Evolutionary conservation across 164 flowering plant species (phyloP), one percentile per base, ranked within the genome.

Genomic region (Macadamia tetraphylla): DNA sequence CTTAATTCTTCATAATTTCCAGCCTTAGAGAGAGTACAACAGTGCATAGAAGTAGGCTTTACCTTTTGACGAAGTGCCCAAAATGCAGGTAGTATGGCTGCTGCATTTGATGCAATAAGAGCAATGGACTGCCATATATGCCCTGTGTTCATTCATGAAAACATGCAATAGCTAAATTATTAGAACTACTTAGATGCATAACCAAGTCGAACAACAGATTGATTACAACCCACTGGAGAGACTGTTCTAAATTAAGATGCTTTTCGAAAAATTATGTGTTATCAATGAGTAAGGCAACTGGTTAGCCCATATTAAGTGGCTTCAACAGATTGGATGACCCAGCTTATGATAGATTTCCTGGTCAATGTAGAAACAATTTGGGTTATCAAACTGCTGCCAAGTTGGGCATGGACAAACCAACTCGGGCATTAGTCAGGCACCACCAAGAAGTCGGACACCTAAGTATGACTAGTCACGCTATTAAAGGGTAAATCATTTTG

Each of bases 41-140:
- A 49, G 40, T 32, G 6, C 12, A 29, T 30, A 1, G 58, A 63
- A 3, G 18, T 60, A 73, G 52, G 3, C 58, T 62, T 46, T 76
- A 88, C 98, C 96, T 82, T 91, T 69, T 87, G 82, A 18, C 88
- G 80, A 29, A 94, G 89, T 51, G 98, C 82, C 92, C 91, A 85
- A 78, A 73, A 86, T 63, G 97, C 96, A 66, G 98, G 98, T 68
- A 94, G 79, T 53, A 90, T 44, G 40, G 97, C 96, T 64, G 97
- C 98, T 76, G 85, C 94, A 85, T 94, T 94, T 74, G 98, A 91
- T 71, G 86, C 96, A 66, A 94, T 87, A 11, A 94, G 94, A 68
- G 79, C 81, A 74, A 91, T 73, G 10, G 95, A 85, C 68, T 92
- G 97, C 86, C 80, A 64, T 48, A 86, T 60, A 71, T 89, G 97